Percentiles rank a stretch among this genome's conserved stretches.
Conservation (phyloP, 768 basidiomycete species). For the Psilocybe cyanescens region DNA sequence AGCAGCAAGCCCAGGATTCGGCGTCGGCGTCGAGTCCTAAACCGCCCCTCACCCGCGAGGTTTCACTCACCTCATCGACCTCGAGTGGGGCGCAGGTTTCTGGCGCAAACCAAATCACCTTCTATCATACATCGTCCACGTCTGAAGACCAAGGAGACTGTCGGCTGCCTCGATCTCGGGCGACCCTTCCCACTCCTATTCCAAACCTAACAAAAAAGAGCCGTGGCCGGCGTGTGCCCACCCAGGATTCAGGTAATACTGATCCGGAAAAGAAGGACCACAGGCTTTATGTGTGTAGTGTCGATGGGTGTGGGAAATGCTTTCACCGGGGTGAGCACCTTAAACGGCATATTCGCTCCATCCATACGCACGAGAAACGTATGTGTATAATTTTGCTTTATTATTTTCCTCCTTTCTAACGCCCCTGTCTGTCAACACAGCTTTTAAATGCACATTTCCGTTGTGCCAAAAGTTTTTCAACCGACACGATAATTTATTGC, state of each 20-base stretch:
- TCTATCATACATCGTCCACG: constrained; percentile 22
- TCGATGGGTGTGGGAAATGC: constrained; percentile 72
- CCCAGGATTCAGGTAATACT: constrained; percentile 32
- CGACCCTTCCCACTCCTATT: constrained; percentile 67
- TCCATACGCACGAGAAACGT: constrained; percentile 83
- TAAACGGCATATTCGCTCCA: constrained; percentile 74
- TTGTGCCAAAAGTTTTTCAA: constrained; percentile 77
- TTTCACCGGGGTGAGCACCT: constrained; percentile 78
- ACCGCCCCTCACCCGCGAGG: constrained; percentile 18
- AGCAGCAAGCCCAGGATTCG: constrained; percentile 9
- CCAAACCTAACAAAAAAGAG: constrained; percentile 83
- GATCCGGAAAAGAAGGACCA: constrained; percentile 31
- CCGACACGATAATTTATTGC: constrained; percentile 79
- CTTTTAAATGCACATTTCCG: constrained; percentile 71
- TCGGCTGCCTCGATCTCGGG: constrained; percentile 53
- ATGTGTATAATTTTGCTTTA: constrained; percentile 31
- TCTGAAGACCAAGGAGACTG: constrained; percentile 32
- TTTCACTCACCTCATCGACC: constrained; percentile 11
- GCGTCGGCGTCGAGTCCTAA: constrained; percentile 19
- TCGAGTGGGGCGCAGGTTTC: constrained; percentile 11
- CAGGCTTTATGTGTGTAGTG: constrained; percentile 61
- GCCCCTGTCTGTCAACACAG: constrained; percentile 44
- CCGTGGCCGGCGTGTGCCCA: constrained; percentile 77
- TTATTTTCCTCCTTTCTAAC: constrained; percentile 8
- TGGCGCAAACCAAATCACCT: constrained; percentile 12